These are phyloP conservation scores for Zygoascus bituminiphila DNA, from an alignment of 805 yeast genomes.

Conservation along the genomic window DNA sequence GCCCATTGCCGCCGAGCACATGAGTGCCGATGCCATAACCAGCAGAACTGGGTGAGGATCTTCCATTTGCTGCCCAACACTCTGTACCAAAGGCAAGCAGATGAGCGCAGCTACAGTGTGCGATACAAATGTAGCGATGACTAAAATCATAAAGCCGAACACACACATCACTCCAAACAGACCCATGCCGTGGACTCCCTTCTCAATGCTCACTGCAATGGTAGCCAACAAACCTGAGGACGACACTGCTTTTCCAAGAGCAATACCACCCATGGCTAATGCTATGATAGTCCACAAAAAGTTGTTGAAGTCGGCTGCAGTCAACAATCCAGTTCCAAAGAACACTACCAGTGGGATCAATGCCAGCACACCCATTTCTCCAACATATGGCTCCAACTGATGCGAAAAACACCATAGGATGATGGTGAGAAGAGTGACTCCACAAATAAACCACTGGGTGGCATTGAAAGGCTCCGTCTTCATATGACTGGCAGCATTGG, in stretches of 20 bases:
- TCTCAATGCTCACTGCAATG: constrained; percentile 64
- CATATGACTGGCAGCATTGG: constrained; percentile 47
- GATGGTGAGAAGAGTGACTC: constrained; percentile 65
- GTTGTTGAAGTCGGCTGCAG: constrained; percentile 88
- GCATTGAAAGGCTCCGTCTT: constrained; percentile 59
- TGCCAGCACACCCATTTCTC: constrained; percentile 96
- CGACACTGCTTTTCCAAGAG: constrained; percentile 90
- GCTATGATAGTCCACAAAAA: constrained; percentile 95
- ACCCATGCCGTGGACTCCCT: constrained; percentile 55
- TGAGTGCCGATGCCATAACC: constrained; percentile 52
- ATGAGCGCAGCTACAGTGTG: constrained; percentile 97
- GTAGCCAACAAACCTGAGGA: constrained; percentile 79
- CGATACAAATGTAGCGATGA: constrained; percentile 85
- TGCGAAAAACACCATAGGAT: constrained; percentile 85
- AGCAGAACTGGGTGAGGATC: constrained; percentile 77
- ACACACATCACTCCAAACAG: constrained; percentile 64
- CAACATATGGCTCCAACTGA: constrained; percentile 60
- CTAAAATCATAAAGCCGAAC: constrained; percentile 73
- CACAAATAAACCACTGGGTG: constrained; percentile 66
- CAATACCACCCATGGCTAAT: constrained; percentile 96
- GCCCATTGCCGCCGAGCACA: constrained; percentile 96
- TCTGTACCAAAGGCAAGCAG: constrained; percentile 80
- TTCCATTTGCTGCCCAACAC: constrained; percentile 59
- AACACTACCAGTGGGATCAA: constrained; percentile 82
- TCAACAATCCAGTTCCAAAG: constrained; percentile 81